Base-by-base conservation (phyloP, 345 rosid species). In the Salix arbutifolia region DNA sequence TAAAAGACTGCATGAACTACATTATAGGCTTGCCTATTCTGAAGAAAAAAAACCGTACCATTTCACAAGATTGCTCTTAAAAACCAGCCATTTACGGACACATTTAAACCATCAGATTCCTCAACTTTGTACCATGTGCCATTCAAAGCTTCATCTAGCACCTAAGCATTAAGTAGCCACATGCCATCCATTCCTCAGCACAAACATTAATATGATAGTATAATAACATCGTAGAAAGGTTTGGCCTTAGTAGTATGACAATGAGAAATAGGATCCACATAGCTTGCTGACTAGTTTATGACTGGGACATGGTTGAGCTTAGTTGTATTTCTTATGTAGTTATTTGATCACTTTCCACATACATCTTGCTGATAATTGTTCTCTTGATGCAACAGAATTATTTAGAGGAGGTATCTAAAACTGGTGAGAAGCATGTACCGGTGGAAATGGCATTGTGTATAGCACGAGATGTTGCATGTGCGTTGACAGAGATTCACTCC, bases 381-480 rank as follows among this genome's bases (percentile, higher is more conserved):
- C 67, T 35, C 67, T 40, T 74, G 76, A 48, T 83, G 71, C 70
- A 37, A 58, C 86, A 96, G 98, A 84, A 74, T 86, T 91, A 90
- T 82, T 74, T 96, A 62, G 89, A 87, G 80, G 87, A 93, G 84
- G 80, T 91, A 64, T 86, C 88, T 13, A 81, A 91, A 84, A 82
- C 87, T 78, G 97, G 91, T 65, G 83, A 90, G 80, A 91, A 87
- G 77, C 91, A 72, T 82, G 84, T 89, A 40, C 92, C 94, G 0
- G 58, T 90, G 80, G 87, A 90, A 64, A 79, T 93, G 76, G 89
- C 91, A 25, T 81, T 96, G 74, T 82, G 82, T 70, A 90, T 92
- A 81, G 97, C 98, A 70, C 82, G 83, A 78, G 94, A 88, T 83
- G 85, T 96, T 71, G 94, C 93, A 7, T 84, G 86, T 76, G 99